Conservation (phyloP, 257 asterid genomes). For the Solanum rostratum region DNA sequence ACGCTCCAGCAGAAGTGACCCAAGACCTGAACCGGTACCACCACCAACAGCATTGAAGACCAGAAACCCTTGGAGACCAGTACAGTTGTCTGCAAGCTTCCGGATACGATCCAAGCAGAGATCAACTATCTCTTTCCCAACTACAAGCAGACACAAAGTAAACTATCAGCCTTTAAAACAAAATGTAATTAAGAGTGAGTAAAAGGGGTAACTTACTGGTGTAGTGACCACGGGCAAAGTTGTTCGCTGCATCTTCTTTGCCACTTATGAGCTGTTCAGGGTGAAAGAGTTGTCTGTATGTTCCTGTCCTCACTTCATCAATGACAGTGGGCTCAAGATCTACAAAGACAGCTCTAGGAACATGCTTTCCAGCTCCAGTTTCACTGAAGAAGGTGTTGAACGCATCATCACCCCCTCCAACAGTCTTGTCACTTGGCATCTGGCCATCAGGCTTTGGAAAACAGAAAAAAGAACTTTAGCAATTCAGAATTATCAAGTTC, state of each 20-base stretch:
- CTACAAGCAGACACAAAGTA: not conserved
- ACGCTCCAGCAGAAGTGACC: constrained; percentile 11
- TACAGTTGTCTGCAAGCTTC: constrained; percentile 15
- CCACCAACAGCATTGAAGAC: constrained; percentile 14
- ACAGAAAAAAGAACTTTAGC: not conserved
- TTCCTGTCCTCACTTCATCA: constrained; percentile 17
- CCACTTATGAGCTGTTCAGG: constrained; percentile 18
- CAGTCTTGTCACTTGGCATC: constrained; percentile 14
- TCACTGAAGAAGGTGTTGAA: constrained; percentile 20
- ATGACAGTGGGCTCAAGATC: constrained; percentile 22
- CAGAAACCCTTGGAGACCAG: constrained; percentile 13
- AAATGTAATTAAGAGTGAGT: not conserved
- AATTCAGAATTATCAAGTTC: not conserved
- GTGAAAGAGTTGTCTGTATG: constrained; percentile 14
- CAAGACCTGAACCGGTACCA: constrained; percentile 16
- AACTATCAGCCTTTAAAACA: not conserved
- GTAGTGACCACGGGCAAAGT: constrained; percentile 17
- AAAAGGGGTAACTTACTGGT: not conserved
- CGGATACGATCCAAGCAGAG: constrained; percentile 13
- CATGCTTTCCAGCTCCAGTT: constrained; percentile 20
- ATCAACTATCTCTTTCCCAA: constrained; percentile 18
- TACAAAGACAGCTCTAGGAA: constrained; percentile 13
- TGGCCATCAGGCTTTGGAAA: constrained; percentile 14
- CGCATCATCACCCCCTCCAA: constrained; percentile 17
- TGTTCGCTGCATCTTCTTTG: constrained; percentile 17